phyloP scores from a whole-genome alignment of 2,329 filamentous ascomycete genomes.

The Ophiostoma sp. region DNA sequence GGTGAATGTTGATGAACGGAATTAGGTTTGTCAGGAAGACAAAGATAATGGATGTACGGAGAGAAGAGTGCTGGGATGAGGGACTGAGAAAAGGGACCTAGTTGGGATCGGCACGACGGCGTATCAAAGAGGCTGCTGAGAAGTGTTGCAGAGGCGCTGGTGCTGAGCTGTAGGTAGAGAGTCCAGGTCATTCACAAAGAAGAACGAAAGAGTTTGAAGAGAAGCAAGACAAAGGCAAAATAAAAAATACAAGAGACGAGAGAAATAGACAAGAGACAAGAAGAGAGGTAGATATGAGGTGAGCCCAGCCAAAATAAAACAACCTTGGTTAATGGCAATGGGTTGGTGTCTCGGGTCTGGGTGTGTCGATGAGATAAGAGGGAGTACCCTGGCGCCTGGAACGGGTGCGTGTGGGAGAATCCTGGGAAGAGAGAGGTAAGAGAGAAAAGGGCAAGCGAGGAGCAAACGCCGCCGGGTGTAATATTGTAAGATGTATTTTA shows the following conservation, averaged over 20 bases:
- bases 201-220: background rate
- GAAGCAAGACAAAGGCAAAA: background rate
- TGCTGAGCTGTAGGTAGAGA: background rate
- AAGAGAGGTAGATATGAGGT: background rate
- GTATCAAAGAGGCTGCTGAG: conserved; percentile 8
- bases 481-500: background rate
- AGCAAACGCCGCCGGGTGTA: background rate
- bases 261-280: background rate
- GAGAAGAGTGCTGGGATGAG: conserved; percentile 1
- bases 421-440: background rate
- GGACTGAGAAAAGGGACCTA: conserved; percentile 5
- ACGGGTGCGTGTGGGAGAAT: background rate
- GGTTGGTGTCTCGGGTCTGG: background rate
- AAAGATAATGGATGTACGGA: conserved; percentile 7
- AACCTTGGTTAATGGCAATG: background rate
- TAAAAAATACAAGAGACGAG: no score
- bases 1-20: background rate
- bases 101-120: conserved; percentile 1
- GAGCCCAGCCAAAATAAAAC: background rate
- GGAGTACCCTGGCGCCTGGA: background rate
- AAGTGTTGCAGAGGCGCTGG: background rate
- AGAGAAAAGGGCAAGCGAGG: background rate
- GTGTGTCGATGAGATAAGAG: conserved; percentile 14
- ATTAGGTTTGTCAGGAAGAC: background rate
- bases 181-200: background rate